These are phyloP conservation scores for Carnegiea gigantea DNA, from an alignment of 179 eudicot genomes.

Conservation along the genomic window DNA sequence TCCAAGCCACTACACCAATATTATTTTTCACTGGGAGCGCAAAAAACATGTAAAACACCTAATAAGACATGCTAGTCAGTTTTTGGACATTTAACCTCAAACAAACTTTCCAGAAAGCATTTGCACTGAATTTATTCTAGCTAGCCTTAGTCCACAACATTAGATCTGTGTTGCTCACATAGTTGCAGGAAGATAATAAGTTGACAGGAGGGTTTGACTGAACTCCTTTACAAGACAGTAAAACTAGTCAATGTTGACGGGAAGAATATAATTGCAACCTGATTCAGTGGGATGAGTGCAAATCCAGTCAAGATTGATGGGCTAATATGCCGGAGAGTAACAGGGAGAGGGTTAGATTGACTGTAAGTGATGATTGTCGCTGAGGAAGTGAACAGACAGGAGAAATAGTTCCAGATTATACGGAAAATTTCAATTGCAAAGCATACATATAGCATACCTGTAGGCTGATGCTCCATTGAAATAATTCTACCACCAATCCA, in stretches of 20 bases:
- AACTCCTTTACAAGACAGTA: neutral
- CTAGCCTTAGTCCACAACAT: neutral
- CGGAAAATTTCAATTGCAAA: conserved; percentile 13
- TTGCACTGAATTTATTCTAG: neutral
- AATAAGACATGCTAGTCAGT: neutral
- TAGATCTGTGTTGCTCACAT: neutral
- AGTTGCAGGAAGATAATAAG: neutral
- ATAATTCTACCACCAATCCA: conserved; percentile 99
- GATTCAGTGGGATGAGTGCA: neutral
- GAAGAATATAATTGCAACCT: neutral
- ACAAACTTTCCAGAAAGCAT: neutral
- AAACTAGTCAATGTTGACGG: neutral
- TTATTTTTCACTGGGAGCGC: neutral
- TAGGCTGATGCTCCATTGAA: conserved; percentile 91
- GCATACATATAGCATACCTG: conserved; percentile 48
- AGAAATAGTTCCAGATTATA: neutral
- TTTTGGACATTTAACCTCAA: neutral
- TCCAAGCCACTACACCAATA: neutral
- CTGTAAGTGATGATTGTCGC: neutral
- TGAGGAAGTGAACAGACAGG: conserved; percentile 4
- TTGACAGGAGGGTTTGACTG: neutral
- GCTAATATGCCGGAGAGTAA: neutral
- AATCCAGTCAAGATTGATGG: neutral
- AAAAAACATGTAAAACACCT: neutral
- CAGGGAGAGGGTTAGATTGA: neutral